Evolutionary conservation across 441 rosid genomes (phyloP), one percentile per base, ranked within the genome.

Genomic region (Gossypium davidsonii): DNA sequence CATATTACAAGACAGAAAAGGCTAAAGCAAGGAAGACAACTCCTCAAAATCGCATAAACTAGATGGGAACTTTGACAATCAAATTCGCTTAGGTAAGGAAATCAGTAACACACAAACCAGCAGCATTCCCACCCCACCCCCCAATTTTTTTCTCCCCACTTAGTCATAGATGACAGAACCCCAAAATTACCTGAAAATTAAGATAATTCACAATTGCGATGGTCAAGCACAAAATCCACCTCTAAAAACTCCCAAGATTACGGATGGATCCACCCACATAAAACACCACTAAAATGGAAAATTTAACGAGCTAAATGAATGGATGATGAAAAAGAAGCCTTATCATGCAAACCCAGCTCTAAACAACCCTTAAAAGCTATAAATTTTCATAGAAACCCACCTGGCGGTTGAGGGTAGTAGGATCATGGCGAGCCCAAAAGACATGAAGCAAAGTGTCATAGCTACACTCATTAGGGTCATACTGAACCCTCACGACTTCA

Each of bases 401-500:
- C 97, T 92, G 97, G 42, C 97, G 97, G 85, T 94, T 92, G 73
- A 80, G 83, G 72, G 93, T 85, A 53, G 97, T 90, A 61, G 98
- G 97, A 72, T 94, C 98, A 77, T 92, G 97, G 71, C 92, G 76
- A 58, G 89, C 82, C 97, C 97, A 92, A 77, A 94, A 94, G 75
- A 23, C 77, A 78, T 90, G 91, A 72, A 94, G 91, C 71, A 94
- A 83, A 53, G 83, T 2, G 71, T 88, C 90, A 14, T 62, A 89
- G 74, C 83, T 79, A 72, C 97, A 88, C 42, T 82, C 88, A 46
- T 86, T 89, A 26, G 93, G 90, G 76, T 93, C 97, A 71, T 82
- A 94, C 62, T 88, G 97, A 55, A 94, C 90, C 83, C 97, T 82
- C 2, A 94, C 97, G 18, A 89, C 90, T 84, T 94, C 97, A 9